Base-by-base conservation (phyloP, 306 rosid genomes). In the Datisca glomerata region DNA sequence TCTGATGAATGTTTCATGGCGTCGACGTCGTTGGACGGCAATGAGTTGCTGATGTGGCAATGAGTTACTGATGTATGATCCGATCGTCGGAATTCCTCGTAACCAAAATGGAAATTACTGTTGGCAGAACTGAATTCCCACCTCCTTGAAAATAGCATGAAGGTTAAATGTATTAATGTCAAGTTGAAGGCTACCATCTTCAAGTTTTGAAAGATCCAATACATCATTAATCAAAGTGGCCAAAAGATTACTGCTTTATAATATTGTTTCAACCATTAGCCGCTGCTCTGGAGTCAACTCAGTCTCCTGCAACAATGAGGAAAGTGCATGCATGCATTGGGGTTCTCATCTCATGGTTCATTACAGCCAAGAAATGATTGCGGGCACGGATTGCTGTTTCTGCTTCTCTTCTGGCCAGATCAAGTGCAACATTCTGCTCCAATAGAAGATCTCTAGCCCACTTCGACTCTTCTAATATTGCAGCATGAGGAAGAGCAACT, bases 271-370 rank as follows among this genome's bases (percentile, higher is more conserved):
- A 25, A 87, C 83, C 94, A 87, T 87, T 47, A 87, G 70, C 13
- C 97, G 94, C 49, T 87, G 97, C 72, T 87, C 93, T 17, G 89
- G 76, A 60, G 89, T 79, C 61, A 83, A 54, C 42, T 79, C 80
- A 46, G 94, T 83, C 75, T 87, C 97, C 73, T 82, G 97, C 46
- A 87, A 56, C 66, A 87, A 65, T 35, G 97, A 87, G 47, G 94
- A 87, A 49, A 87, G 97, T 25, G 94, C 97, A 62, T 48, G 97
- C 97, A 67, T 87, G 97, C 97, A 87, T 83, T 5, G 97, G 97
- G 49, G 93, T 87, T 57, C 97, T 83, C 97, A 87, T 87, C 67
- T 87, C 97, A 12, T 87, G 94, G 69, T 87, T 87, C 97, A 87
- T 82, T 45, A 87, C 97, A 2, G 97, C 94, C 71, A 87, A 65